Evolutionary conservation across 129 eudicot species (phyloP).

Genomic region (Centella asiatica): DNA sequence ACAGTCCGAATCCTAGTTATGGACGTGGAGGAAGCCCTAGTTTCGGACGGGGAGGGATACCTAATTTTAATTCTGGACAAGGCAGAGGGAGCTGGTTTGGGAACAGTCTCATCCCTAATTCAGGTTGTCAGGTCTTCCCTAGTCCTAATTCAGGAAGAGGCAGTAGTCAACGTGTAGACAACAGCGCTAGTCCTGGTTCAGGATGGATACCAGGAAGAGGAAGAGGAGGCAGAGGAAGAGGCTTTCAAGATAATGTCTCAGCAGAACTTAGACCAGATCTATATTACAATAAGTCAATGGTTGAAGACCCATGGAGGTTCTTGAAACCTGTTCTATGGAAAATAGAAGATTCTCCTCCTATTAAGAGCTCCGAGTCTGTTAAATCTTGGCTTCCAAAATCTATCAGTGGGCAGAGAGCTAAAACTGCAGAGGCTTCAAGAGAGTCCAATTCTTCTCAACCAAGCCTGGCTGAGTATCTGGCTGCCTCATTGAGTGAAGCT

Average conservation of each 20-base stretch:
- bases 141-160: conserved; percentile 45
- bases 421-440: conserved; percentile 30
- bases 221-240: conserved; percentile 42
- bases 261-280: conserved; percentile 50
- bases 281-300: conserved; percentile 63
- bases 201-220: conserved; percentile 35
- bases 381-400: conserved; percentile 44
- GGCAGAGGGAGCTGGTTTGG: conserved; percentile 37
- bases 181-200: conserved; percentile 19
- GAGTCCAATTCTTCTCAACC: conserved; percentile 28
- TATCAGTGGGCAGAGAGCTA: conserved; percentile 32
- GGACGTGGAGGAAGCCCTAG: conserved; percentile 18
- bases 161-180: conserved; percentile 27
- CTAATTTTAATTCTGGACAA: conserved; percentile 25
- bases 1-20: conserved; percentile 14
- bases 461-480: conserved; percentile 82
- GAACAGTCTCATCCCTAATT: conserved; percentile 13
- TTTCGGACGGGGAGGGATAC: conserved; percentile 30
- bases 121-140: conserved; percentile 7
- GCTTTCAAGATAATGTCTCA: conserved; percentile 30
- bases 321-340: conserved; percentile 58
- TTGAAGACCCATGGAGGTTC: conserved; percentile 84
- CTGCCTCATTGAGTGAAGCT: conserved; percentile 52
- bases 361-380: neutral
- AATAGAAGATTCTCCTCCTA: conserved; percentile 2